Evolutionary conservation across 805 yeast genomes (phyloP).

Genomic region (Barnettozyma sp.): DNA sequence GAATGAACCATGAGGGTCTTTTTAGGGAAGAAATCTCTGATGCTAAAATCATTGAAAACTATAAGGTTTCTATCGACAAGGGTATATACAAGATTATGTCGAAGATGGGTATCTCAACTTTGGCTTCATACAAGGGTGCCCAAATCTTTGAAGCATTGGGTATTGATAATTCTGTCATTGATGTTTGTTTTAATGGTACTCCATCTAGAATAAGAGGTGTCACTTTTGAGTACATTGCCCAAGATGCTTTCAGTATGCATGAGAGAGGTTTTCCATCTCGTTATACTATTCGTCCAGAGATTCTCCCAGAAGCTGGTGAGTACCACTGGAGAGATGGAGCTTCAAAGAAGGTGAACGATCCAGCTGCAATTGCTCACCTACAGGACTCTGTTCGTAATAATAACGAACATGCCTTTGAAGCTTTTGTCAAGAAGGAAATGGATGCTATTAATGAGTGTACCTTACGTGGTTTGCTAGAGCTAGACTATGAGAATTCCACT

Average conservation of each 20-base stretch:
- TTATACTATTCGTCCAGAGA: constrained; percentile 58
- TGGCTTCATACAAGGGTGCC: constrained; percentile 98
- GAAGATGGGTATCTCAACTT: constrained; percentile 97
- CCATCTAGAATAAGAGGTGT: constrained; percentile 96
- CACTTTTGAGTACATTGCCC: constrained; percentile 92
- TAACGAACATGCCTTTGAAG: constrained; percentile 87
- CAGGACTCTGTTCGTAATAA: constrained; percentile 99
- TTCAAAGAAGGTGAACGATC: constrained; percentile 90
- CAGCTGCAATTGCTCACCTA: constrained; percentile 87
- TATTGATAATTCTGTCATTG: constrained; percentile 90
- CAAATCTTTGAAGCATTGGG: constrained; percentile 97
- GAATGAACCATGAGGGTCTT: constrained; percentile 77
- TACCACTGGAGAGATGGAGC: constrained; percentile 99
- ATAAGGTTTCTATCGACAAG: constrained; percentile 77
- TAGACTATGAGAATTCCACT: constrained; percentile 64
- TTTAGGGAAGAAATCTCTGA: constrained; percentile 51
- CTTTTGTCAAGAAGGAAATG: constrained; percentile 81
- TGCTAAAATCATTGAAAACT: constrained; percentile 62
- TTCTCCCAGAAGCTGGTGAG: constrained; percentile 90
- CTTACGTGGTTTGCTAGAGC: constrained; percentile 85
- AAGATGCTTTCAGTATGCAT: constrained; percentile 91
- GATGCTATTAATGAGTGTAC: constrained; percentile 93
- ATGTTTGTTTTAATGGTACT: constrained; percentile 93
- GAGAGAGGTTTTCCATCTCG: constrained; percentile 86
- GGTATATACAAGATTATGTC: constrained; percentile 97